phyloP scores from a whole-genome alignment of 1,139 yeast genomes.

The Hemisphaericaspora xylanilytica region DNA sequence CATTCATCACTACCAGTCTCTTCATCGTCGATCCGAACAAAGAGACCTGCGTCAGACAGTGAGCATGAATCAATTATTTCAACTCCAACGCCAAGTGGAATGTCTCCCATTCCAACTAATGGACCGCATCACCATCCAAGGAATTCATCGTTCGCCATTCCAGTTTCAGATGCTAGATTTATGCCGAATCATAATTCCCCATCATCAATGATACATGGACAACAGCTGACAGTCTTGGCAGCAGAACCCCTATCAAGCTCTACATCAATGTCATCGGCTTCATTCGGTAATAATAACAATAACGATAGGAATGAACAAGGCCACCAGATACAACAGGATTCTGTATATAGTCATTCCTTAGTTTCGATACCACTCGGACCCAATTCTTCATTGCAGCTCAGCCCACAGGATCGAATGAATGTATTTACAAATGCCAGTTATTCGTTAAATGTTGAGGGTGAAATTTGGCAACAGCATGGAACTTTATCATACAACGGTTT shows the following conservation, averaged over 20 bases:
- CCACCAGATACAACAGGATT: constrained; percentile 11
- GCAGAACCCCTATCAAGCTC: not conserved
- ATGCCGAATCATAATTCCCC: not conserved
- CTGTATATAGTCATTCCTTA: constrained; percentile 14
- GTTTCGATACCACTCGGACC: constrained; percentile 40
- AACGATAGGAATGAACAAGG: constrained; percentile 1
- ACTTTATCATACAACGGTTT: constrained; percentile 43
- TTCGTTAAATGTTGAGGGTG: constrained; percentile 39
- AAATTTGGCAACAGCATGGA: constrained; percentile 43
- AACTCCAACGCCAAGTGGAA: constrained; percentile 1
- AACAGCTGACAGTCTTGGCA: no score
- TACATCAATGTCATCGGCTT: not conserved
- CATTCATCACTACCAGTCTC: not conserved
- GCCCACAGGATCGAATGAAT: constrained; percentile 35
- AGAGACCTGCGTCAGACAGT: not conserved
- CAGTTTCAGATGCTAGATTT: constrained; percentile 1
- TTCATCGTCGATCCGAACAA: not conserved
- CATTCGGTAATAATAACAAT: not conserved
- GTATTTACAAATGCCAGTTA: constrained; percentile 38
- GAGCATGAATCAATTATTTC: not conserved
- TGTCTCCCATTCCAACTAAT: not conserved
- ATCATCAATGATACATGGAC: not conserved
- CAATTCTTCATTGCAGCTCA: constrained; percentile 34
- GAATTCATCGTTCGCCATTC: not conserved
- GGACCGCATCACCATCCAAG: not conserved